Evolutionary conservation across 805 yeast genomes (phyloP).

Genomic region (Cyberlindnera misumaiensis): DNA sequence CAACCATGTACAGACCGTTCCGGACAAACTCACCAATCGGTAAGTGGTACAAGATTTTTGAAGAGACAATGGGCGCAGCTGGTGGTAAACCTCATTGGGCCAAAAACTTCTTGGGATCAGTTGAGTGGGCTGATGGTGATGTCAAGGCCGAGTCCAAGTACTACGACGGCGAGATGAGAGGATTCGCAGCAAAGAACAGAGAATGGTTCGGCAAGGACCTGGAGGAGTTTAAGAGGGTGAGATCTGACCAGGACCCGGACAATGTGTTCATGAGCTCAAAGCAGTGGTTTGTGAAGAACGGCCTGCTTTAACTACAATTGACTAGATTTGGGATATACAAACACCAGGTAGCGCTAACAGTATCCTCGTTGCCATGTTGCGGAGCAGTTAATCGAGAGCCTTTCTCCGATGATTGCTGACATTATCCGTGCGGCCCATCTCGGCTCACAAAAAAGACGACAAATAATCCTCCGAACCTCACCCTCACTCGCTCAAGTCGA

Average conservation of each 20-base stretch:
- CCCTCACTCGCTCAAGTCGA: too few relatives aligned
- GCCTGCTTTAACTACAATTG: constrained; percentile 31
- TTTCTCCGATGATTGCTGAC: too few relatives aligned
- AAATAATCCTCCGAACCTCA: too few relatives aligned
- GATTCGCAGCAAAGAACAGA: constrained; percentile 59
- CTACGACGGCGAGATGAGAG: constrained; percentile 69
- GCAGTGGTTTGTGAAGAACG: constrained; percentile 80
- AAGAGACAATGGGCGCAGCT: constrained; percentile 63
- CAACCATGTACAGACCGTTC: constrained; percentile 96
- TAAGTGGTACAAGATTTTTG: constrained; percentile 81
- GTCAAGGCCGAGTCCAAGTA: constrained; percentile 29
- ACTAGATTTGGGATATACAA: too few relatives aligned
- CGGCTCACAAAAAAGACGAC: too few relatives aligned
- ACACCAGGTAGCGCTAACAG: too few relatives aligned
- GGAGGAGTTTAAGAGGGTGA: constrained; percentile 48
- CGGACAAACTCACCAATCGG: constrained; percentile 62
- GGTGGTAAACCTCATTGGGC: constrained; percentile 99
- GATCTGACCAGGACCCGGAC: constrained; percentile 70
- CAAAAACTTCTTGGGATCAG: constrained; percentile 75
- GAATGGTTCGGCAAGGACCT: constrained; percentile 80
- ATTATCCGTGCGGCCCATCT: too few relatives aligned
- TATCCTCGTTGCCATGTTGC: too few relatives aligned
- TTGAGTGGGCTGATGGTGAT: constrained; percentile 25
- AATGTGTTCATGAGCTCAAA: constrained; percentile 73
- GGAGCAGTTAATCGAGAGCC: too few relatives aligned